Conservation (phyloP, 371 early-diverging fungal genomes). For the Saksenaea vasiformis region DNA sequence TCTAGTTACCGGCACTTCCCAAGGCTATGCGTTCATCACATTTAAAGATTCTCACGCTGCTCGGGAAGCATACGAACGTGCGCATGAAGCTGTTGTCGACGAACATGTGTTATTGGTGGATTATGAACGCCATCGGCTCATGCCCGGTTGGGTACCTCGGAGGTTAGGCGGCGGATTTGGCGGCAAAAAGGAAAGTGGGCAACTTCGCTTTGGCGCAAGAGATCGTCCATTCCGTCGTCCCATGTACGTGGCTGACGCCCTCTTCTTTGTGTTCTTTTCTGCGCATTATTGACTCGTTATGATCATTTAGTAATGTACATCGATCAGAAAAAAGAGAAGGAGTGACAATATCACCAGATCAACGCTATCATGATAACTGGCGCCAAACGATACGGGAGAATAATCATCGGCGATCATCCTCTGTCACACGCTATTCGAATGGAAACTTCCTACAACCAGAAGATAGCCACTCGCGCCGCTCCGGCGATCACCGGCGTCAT, state of each 20-base stretch:
- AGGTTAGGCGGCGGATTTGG: slow-evolving; percentile 66
- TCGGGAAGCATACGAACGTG: slow-evolving; percentile 44
- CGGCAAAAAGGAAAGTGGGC: slow-evolving; percentile 64
- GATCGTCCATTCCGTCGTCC: slow-evolving; percentile 58
- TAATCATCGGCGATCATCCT: neutral
- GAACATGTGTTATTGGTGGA: slow-evolving; percentile 55
- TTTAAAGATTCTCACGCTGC: slow-evolving; percentile 34
- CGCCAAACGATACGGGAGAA: neutral
- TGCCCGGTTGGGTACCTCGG: slow-evolving; percentile 64
- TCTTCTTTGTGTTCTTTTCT: neutral
- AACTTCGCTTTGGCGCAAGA: slow-evolving; percentile 63
- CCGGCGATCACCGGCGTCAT: neutral
- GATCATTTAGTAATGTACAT: neutral
- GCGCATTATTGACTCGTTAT: neutral
- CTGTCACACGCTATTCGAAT: neutral
- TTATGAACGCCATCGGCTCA: slow-evolving; percentile 55
- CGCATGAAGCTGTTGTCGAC: slow-evolving; percentile 41
- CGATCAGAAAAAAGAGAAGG: neutral
- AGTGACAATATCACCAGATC: neutral
- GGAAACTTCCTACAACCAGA: neutral
- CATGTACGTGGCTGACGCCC: slow-evolving; percentile 18
- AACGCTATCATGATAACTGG: neutral
- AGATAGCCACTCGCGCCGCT: neutral
- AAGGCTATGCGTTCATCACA: slow-evolving; percentile 62
- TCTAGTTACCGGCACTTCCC: slow-evolving; percentile 59